Conservation (phyloP, 768 basidiomycete genomes). For the Hemileccinum rubropunctum region DNA sequence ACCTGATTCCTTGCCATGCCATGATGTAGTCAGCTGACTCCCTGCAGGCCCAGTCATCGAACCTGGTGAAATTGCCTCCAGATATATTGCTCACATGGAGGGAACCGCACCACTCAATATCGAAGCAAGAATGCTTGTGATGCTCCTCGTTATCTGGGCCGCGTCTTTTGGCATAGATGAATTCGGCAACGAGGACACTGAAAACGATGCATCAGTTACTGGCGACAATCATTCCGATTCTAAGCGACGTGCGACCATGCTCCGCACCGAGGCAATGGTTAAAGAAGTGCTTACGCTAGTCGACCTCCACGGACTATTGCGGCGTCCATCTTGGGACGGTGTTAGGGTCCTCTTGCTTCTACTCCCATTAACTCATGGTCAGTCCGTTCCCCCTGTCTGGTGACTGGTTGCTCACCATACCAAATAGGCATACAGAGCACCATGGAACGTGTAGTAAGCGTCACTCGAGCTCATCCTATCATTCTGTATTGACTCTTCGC, state of each 20-base stretch:
- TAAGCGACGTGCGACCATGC: slow-evolving; percentile 45
- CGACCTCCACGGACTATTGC: slow-evolving; percentile 73
- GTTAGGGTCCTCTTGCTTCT: slow-evolving; percentile 76
- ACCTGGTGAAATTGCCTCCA: slow-evolving; percentile 70
- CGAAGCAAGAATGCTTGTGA: slow-evolving; percentile 73
- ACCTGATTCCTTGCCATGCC: slow-evolving; percentile 4
- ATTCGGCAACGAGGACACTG: slow-evolving; percentile 47
- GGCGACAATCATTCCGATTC: slow-evolving; percentile 33
- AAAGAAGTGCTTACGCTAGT: slow-evolving; percentile 76
- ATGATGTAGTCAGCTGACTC: slow-evolving; percentile 5
- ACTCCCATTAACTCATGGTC: slow-evolving; percentile 83
- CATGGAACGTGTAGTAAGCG: slow-evolving; percentile 24
- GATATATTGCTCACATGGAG: slow-evolving; percentile 65
- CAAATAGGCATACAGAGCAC: slow-evolving; percentile 26
- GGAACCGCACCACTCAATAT: slow-evolving; percentile 61
- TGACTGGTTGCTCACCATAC: slow-evolving; percentile 7
- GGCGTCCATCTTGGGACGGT: slow-evolving; percentile 85
- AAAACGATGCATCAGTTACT: slow-evolving; percentile 9
- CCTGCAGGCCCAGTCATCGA: slow-evolving; percentile 80
- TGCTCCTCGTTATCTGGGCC: slow-evolving; percentile 86
- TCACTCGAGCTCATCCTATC: neutral
- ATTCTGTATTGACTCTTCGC: slow-evolving; percentile 5
- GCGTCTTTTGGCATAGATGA: slow-evolving; percentile 87
- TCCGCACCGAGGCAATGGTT: slow-evolving; percentile 64
- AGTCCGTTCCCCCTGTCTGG: slow-evolving; percentile 11